Base-by-base conservation (phyloP, 257 asterid genomes). In the Eustoma russellianum region DNA sequence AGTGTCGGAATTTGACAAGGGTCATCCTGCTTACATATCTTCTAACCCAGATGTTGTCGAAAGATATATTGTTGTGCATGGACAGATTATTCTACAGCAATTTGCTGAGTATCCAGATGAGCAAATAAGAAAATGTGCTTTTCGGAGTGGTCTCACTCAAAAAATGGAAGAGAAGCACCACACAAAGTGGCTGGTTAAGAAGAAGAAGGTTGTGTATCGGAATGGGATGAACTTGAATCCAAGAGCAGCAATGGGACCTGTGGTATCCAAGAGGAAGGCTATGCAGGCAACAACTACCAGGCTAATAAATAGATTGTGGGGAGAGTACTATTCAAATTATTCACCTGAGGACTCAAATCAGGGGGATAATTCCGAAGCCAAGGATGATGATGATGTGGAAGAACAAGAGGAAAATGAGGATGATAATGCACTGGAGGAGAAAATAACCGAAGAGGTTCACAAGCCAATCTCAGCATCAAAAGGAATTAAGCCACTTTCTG, bases 151-250 rank as follows among this genome's bases (percentile, higher is more conserved):
- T 17, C 92, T 91, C 34, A 50, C 72, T 41, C 70, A 71, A 68
- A 87, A 87, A 68, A 91, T 91, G 98, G 96, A 91, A 71, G 93
- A 77, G 69, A 82, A 79, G 66, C 96, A 82, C 83, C 98, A 91
- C 61, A 82, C 95, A 0, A 87, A 87, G 57, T 84, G 95, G 96
- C 70, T 84, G 48, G 93, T 91, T 59, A 91, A 85, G 94, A 87
- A 82, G 72, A 87, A 91, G 84, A 82, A 79, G 75, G 41, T 77
- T 66, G 60, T 85, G 64, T 73, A 59, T 38, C 79, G 93, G 66
- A 51, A 57, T 43, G 82, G 16, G 43, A 71, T 48, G 43, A 91
- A 91, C 66, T 63, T 79, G 58, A 91, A 91, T 73, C 98, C 98
- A 13, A 77, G 96, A 74, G 92, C 92, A 33, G 85, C 78, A 48